Conservation (phyloP, 768 basidiomycete genomes). For the Termitomyces eurrhizus region DNA sequence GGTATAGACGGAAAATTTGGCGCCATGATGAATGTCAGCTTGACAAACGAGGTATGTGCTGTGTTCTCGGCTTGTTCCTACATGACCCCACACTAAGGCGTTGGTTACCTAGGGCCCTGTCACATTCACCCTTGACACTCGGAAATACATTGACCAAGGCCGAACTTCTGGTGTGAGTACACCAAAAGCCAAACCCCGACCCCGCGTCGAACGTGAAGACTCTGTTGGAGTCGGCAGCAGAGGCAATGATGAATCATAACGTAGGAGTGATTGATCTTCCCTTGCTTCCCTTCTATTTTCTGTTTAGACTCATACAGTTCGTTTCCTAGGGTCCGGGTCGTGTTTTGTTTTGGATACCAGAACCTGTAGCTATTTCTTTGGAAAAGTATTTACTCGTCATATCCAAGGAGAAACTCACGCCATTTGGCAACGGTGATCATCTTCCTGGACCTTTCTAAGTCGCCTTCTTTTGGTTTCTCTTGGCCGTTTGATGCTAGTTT, state of each 20-base stretch:
- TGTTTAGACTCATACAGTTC: not conserved
- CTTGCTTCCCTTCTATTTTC: not conserved
- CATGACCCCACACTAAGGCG: conserved; percentile 38
- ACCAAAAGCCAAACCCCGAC: conserved; percentile 4
- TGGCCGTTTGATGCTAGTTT: not conserved
- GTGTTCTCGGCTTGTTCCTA: conserved; percentile 8
- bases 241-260: conserved; percentile 1
- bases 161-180: conserved; percentile 11
- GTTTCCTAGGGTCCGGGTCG: not conserved
- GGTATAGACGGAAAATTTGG: conserved; percentile 84
- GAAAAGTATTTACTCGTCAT: not conserved
- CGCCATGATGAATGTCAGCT: conserved; percentile 91
- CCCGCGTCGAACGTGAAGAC: not conserved
- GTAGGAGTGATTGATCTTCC: not conserved
- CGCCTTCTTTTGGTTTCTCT: not conserved
- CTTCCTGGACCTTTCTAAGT: not conserved
- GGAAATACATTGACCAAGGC: conserved; percentile 52
- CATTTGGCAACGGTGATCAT: too few relatives aligned
- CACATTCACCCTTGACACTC: conserved; percentile 80
- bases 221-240: not conserved
- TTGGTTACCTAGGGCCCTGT: conserved; percentile 63
- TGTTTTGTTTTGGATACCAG: not conserved
- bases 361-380: not conserved
- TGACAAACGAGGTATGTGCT: conserved; percentile 77
- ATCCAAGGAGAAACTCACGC: not conserved